A percentile compares a stretch with the other conserved stretches of the same genome.
These are phyloP conservation scores for Pichia sp. DNA, from an alignment of 1,139 yeast species.

Conservation along the genomic window DNA sequence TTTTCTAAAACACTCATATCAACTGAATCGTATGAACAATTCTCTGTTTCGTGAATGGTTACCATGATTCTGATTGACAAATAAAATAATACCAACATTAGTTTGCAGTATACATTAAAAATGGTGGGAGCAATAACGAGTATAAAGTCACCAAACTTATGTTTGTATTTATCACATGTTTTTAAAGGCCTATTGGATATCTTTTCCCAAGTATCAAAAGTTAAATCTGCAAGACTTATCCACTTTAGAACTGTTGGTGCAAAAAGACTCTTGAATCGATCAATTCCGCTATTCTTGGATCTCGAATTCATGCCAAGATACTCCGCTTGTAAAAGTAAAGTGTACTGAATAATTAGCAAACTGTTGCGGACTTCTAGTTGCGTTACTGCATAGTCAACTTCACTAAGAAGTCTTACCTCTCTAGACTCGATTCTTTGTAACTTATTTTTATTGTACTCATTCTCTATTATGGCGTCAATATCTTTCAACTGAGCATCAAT, in stretches of 20 bases:
- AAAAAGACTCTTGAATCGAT: slow-evolving; percentile 1
- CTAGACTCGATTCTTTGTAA: neutral
- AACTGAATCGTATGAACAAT: neutral
- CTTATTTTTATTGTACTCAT: neutral
- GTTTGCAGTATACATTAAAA: slow-evolving; percentile 3
- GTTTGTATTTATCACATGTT: neutral
- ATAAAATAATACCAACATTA: slow-evolving; percentile 5
- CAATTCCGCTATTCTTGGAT: neutral
- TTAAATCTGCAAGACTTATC: slow-evolving; percentile 1
- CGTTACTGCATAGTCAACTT: neutral
- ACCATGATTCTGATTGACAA: slow-evolving; percentile 7
- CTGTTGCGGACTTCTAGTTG: slow-evolving; percentile 2
- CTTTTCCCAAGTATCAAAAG: slow-evolving; percentile 3
- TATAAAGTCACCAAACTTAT: neutral
- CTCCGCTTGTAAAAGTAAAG: slow-evolving; percentile 8
- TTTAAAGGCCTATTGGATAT: neutral
- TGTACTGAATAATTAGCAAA: slow-evolving; percentile 7
- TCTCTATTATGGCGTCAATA: slow-evolving; percentile 2
- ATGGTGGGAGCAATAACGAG: slow-evolving; percentile 8
- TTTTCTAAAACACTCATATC: neutral
- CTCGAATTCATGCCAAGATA: neutral
- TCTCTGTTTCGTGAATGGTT: neutral
- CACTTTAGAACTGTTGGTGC: slow-evolving; percentile 4
- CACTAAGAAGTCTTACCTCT: neutral
- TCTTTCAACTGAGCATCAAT: slow-evolving; percentile 10